Base-by-base conservation (phyloP, 495 filamentous ascomycete species). In the Talaromyces adpressus region DNA sequence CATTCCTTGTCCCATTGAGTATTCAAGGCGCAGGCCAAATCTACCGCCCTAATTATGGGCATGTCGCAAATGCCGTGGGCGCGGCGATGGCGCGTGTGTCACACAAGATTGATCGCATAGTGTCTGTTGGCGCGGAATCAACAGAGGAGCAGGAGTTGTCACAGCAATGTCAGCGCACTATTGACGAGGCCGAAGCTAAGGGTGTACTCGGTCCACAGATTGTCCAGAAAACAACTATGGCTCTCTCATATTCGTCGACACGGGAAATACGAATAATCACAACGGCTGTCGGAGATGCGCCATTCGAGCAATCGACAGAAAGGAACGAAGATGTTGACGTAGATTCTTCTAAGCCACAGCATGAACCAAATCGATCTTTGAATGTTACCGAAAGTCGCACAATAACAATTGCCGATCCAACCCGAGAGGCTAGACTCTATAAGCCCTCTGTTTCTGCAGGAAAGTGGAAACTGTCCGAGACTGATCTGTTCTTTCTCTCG, bases 51-150 rank as follows among this genome's bases (percentile, higher is more conserved):
- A 66, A 66, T 12, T 66, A 66, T 18, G 68, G 68, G 6, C 76
- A 73, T n/a, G 79, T 84, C 9, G 83, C 82, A 2, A 85, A 85
- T 67, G 82, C 83, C 0, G 80, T 85, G 29, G 82, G 83, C 6
- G 82, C 83, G 41, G 83, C 83, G 6, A 82, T 78, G 57, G 77
- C 81, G 20, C 63, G 65, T 6, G 64, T 71, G 2, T 67, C 66
- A 1, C 67, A 66, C 20, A 62, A 67, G 8, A 63, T 80, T 41
- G 80, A 82, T 61, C 49, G 11, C 4, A 27, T 53, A 11, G 49
- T 53, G 3, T 53, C 49, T 25, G 6, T 53, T 27, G 20, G 11
- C 3, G 6, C 1, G 2, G 20, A 12, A 27, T 18, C 49, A 23
- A 11, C 49, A 18, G 49, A 53, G 49, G 49, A 23, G 12, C n/a